These are phyloP conservation scores for Sophora flavescens DNA, from an alignment of 306 rosid species.

Conservation along the genomic window DNA sequence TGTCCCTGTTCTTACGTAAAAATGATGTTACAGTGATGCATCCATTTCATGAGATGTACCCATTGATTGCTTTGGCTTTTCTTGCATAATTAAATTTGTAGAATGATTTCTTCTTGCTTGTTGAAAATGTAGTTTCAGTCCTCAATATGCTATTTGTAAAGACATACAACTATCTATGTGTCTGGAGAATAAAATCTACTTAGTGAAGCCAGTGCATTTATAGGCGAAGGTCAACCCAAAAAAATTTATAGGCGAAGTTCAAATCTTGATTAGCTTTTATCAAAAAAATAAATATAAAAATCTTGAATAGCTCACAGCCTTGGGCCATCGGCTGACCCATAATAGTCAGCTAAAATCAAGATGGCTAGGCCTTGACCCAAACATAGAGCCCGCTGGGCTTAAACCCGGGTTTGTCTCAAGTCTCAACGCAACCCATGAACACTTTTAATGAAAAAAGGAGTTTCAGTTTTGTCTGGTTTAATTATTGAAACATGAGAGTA, in stretches of 20 bases:
- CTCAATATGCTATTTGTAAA: not conserved
- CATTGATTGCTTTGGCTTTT: not conserved
- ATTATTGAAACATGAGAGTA: not conserved
- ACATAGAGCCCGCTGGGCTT: too few species aligned
- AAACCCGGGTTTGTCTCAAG: too few species aligned
- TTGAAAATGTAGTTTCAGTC: not conserved
- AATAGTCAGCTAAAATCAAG: not conserved
- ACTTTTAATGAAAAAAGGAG: not conserved
- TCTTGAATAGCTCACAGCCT: not conserved
- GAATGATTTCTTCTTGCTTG: not conserved
- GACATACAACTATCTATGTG: not conserved
- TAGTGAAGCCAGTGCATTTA: too few species aligned
- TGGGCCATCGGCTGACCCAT: not conserved
- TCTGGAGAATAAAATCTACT: too few species aligned
- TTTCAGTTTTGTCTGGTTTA: not conserved
- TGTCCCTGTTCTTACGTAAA: not conserved
- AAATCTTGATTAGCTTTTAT: too few species aligned
- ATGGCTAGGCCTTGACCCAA: not conserved
- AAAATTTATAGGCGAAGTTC: too few species aligned
- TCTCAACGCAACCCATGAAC: not conserved
- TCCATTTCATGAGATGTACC: not conserved
- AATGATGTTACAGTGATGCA: not conserved
- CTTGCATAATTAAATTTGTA: not conserved
- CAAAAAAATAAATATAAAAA: too few species aligned
- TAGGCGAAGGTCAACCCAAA: too few species aligned